A percentile compares a stretch with the other conserved stretches of the same genome.
Evolutionary conservation across 2,329 filamentous ascomycete genomes (phyloP).

Genomic region (Sclerotinia trifoliorum): DNA sequence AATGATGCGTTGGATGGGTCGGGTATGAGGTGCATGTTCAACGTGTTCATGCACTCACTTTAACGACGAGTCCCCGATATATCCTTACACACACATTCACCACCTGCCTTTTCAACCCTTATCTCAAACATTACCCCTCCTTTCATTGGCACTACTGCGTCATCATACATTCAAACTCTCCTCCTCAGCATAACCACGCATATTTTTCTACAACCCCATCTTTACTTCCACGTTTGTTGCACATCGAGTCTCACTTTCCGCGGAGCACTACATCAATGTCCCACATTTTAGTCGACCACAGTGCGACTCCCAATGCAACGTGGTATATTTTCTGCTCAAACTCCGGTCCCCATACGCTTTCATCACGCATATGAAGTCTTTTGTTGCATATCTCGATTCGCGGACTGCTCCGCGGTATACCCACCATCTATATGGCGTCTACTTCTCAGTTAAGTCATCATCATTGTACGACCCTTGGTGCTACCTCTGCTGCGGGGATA

Average conservation of each 20-base stretch:
- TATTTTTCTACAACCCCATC: not conserved
- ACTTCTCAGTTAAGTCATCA: not conserved
- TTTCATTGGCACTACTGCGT: not conserved
- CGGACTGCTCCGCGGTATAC: not conserved
- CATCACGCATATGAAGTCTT: not conserved
- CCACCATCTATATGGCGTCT: not conserved
- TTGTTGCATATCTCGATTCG: constrained; percentile 11
- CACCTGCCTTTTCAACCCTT: not conserved
- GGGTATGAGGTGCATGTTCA: not conserved
- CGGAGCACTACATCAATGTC: not conserved
- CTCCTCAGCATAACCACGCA: not conserved
- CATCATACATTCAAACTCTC: not conserved
- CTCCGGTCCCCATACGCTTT: not conserved
- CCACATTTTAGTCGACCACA: not conserved
- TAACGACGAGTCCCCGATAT: too few species aligned
- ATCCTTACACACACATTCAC: not conserved
- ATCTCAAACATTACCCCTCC: not conserved
- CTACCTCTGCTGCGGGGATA: constrained; percentile 1
- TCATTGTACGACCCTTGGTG: not conserved
- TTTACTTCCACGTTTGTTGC: constrained; percentile 6
- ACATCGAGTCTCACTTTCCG: constrained; percentile 2
- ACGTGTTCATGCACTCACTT: not conserved
- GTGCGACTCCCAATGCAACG: not conserved
- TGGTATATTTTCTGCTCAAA: not conserved
- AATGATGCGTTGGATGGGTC: not conserved